Evolutionary conservation across 208 protist genomes (phyloP).

Genomic region (Angomonas deanei): DNA sequence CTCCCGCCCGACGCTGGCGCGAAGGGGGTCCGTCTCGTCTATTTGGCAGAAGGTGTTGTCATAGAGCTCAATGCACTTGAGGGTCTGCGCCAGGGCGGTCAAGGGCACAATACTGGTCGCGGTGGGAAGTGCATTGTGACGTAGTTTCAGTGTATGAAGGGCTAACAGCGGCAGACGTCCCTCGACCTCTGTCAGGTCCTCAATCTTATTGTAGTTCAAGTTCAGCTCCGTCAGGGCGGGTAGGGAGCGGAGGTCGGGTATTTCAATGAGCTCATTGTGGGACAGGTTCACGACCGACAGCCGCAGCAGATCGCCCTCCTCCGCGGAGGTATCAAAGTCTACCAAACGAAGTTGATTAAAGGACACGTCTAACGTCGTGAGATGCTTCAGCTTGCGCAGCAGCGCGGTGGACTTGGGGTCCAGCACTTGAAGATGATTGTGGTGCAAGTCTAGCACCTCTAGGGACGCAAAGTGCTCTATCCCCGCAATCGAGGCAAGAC

Average conservation of each 20-base stretch:
- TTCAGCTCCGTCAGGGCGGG: slow-evolving; percentile 56
- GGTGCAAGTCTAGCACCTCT: slow-evolving; percentile 68
- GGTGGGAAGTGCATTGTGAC: slow-evolving; percentile 35
- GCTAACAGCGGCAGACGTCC: slow-evolving; percentile 46
- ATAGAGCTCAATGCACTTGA: slow-evolving; percentile 41
- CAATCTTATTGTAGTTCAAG: slow-evolving; percentile 68
- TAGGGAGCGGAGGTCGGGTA: slow-evolving; percentile 70
- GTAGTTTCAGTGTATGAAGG: slow-evolving; percentile 43
- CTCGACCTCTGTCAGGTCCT: slow-evolving; percentile 52
- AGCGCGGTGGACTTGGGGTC: slow-evolving; percentile 47
- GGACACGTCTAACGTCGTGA: slow-evolving; percentile 56
- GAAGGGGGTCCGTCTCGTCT: neutral
- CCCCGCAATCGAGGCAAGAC: slow-evolving; percentile 44
- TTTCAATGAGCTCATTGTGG: slow-evolving; percentile 73
- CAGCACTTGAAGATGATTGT: slow-evolving; percentile 62
- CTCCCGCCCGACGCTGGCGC: neutral
- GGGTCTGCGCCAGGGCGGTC: slow-evolving; percentile 49
- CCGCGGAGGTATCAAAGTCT: slow-evolving; percentile 25
- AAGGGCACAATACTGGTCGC: slow-evolving; percentile 42
- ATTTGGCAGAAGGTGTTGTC: slow-evolving; percentile 50
- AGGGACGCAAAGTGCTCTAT: slow-evolving; percentile 56
- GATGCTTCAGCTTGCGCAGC: slow-evolving; percentile 35
- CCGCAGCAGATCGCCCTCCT: neutral
- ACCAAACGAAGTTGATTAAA: slow-evolving; percentile 56
- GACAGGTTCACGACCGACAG: slow-evolving; percentile 57